phyloP scores from a whole-genome alignment of 1,284 basidiomycete genomes.

The Chondrostereum purpureum region DNA sequence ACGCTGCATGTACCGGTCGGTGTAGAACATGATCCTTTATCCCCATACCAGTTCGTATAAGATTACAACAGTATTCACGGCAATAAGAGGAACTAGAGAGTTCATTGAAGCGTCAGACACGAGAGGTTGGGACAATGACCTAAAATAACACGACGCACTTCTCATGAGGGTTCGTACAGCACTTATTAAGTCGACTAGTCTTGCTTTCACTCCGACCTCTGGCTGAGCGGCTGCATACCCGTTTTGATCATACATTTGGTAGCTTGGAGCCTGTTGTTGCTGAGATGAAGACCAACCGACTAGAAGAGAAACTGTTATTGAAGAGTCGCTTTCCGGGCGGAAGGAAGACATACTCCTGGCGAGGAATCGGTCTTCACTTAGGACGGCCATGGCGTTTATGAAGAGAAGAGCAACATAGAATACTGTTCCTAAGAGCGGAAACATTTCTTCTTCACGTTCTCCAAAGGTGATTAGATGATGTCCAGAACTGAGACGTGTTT shows the following conservation, averaged over 20 bases:
- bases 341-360: slow-evolving; percentile 68
- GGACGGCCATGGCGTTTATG: slow-evolving; percentile 89
- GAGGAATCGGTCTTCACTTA: slow-evolving; percentile 94
- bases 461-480: not conserved
- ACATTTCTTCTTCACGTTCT: no score
- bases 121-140: not conserved
- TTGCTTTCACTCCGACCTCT: slow-evolving; percentile 76
- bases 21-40: no score
- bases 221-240: slow-evolving; percentile 45
- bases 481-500: not conserved
- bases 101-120: not conserved
- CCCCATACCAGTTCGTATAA: slow-evolving; percentile 13
- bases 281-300: slow-evolving; percentile 89
- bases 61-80: slow-evolving; percentile 13
- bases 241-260: slow-evolving; percentile 63
- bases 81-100: slow-evolving; percentile 14
- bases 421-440: slow-evolving; percentile 52
- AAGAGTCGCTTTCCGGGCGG: slow-evolving; percentile 3
- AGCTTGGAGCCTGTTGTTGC: slow-evolving; percentile 49
- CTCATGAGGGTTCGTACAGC: slow-evolving; percentile 94
- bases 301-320: slow-evolving; percentile 26
- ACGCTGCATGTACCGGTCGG: no score
- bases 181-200: slow-evolving; percentile 86
- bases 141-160: slow-evolving; percentile 45
- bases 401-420: slow-evolving; percentile 75